Base-by-base conservation (phyloP, 225 moss, liverwort and hornwort genomes). In the Straminergon stramineum region DNA sequence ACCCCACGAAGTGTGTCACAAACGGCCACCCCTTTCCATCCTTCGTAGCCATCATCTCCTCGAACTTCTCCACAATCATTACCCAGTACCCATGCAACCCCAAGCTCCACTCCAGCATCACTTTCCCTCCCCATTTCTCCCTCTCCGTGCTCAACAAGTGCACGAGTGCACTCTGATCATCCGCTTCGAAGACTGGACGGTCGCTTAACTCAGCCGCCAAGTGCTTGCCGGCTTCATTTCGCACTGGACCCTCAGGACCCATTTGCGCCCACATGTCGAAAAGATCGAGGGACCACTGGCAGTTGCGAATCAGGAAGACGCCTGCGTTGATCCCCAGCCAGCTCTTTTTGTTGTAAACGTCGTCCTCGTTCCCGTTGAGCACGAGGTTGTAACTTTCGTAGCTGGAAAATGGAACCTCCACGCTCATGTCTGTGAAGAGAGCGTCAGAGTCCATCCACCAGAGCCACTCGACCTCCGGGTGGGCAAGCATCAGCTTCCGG, bases 361-460 rank as follows among this genome's bases (percentile, higher is more conserved):
- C 61, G 6, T 79, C 56, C 0, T 84, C 91, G 7, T 32, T 52
- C 12, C 93, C 93, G 61, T 92, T 89, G 24, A 93, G 48, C 22
- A 92, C 79, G 82, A 92, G 88, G 77, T 94, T 94, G 90, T 43
- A 30, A 12, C 23, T 55, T 14, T 58, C 67, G 86, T 90, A 94
- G 39, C 37, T 80, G 11, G 66, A 57, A 13, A 92, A 28, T 0
- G 90, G 91, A 23, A 94, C 56, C 34, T 88, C 88, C 71, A 86
- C 64, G 21, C 87, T 73, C 92, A 94, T 91, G 63, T 92, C 90
- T 7, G 92, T 92, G 88, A 94, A 92, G 90, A 94, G 88, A 17
- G 92, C 92, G 62, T 92, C 94, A 2, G 90, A 90, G 87, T 94
- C 94, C 94, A 94, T 94, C 94, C 92, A 94, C 90, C 91, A 94